phyloP scores from a whole-genome alignment of 352 stramenopile genomes.

The Globisporangium iwayamae region DNA sequence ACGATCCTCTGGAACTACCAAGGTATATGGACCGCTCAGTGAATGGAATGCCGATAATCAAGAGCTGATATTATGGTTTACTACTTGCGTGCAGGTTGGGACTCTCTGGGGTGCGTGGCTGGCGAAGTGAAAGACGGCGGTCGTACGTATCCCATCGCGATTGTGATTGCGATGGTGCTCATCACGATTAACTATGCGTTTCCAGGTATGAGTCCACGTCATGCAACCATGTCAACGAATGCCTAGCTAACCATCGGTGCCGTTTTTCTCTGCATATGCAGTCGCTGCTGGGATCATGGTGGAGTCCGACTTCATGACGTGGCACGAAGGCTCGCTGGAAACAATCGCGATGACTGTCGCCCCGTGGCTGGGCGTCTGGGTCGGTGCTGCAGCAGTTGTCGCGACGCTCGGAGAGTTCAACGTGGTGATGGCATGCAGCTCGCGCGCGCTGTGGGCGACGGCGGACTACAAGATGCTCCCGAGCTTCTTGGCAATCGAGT shows the following conservation, averaged over 20 bases:
- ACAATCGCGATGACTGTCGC: conserved; percentile 71
- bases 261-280: conserved; percentile 11
- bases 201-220: conserved; percentile 29
- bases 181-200: conserved; percentile 87
- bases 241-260: neutral
- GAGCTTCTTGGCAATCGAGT: conserved; percentile 50
- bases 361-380: conserved; percentile 79
- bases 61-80: neutral
- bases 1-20: conserved; percentile 88
- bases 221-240: neutral
- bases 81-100: conserved; percentile 39
- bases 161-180: conserved; percentile 74
- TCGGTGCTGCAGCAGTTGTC: conserved; percentile 71
- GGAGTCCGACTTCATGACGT: conserved; percentile 59
- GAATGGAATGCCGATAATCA: neutral
- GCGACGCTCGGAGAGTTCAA: conserved; percentile 84
- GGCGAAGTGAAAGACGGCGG: conserved; percentile 81
- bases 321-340: conserved; percentile 72
- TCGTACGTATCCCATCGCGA: conserved; percentile 78
- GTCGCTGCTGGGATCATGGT: conserved; percentile 79
- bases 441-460: conserved; percentile 73
- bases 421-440: conserved; percentile 84
- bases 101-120: conserved; percentile 81
- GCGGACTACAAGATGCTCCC: conserved; percentile 87
- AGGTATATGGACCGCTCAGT: conserved; percentile 21